Evolutionary conservation across 2,329 filamentous ascomycete species (phyloP).

Genomic region (Elsinoe australis): DNA sequence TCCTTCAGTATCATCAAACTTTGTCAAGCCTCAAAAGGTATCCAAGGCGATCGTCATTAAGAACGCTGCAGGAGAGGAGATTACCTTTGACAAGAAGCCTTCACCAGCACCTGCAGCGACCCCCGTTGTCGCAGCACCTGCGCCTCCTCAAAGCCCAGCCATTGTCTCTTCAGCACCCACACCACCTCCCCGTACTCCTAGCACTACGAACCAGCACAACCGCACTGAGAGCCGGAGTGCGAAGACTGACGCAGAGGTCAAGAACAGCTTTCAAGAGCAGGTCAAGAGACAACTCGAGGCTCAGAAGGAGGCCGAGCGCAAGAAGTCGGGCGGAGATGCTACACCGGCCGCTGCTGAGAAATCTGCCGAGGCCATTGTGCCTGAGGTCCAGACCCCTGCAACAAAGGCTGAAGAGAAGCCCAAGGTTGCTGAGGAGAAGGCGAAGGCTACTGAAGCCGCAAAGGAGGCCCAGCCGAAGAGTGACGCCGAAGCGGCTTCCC

Average conservation of each 20-base stretch:
- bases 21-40: constrained; percentile 53
- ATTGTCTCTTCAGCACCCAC: constrained; percentile 68
- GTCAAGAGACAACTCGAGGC: constrained; percentile 48
- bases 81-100: constrained; percentile 51
- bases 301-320: constrained; percentile 27
- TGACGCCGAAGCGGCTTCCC: constrained; percentile 43
- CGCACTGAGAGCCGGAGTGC: constrained; percentile 62
- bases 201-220: constrained; percentile 55
- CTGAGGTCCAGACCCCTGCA: constrained; percentile 25
- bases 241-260: constrained; percentile 65
- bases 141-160: constrained; percentile 52
- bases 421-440: too few relatives aligned
- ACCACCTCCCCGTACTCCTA: constrained; percentile 64
- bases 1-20: constrained; percentile 46
- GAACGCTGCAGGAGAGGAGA: constrained; percentile 67
- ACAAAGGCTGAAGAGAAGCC: constrained; percentile 32
- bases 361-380: constrained; percentile 31
- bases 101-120: constrained; percentile 39
- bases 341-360: constrained; percentile 24
- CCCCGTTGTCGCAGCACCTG: constrained; percentile 50
- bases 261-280: constrained; percentile 56
- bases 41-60: constrained; percentile 77
- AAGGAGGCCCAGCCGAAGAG: constrained; percentile 40
- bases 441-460: constrained; percentile 33
- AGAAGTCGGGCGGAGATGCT: constrained; percentile 23